Evolutionary conservation across 2,329 filamentous ascomycete genomes (phyloP).

Genomic region (Parastagonospora nodorum): DNA sequence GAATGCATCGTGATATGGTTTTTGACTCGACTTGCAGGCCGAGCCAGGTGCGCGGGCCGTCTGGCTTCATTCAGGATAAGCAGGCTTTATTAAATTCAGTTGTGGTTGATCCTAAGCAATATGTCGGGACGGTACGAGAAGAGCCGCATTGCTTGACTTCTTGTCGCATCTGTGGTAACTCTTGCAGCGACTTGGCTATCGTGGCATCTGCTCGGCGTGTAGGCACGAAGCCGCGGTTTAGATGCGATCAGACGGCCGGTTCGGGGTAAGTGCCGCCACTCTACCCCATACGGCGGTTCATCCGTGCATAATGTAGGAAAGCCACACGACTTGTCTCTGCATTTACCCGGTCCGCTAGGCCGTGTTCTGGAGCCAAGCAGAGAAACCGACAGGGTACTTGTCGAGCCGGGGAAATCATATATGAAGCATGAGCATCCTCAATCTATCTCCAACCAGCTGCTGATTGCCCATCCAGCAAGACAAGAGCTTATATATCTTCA

Average conservation of each 20-base stretch:
- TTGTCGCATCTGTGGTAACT: constrained; percentile 3
- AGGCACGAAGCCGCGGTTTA: constrained; percentile 8
- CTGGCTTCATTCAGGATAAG: neutral
- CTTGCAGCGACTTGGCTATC: constrained; percentile 3
- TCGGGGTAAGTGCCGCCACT: constrained; percentile 19
- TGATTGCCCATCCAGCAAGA: constrained; percentile 18
- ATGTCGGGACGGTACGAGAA: neutral
- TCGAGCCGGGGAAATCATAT: constrained; percentile 27
- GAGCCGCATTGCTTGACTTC: constrained; percentile 9
- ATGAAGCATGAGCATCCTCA: constrained; percentile 24
- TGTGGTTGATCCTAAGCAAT: neutral
- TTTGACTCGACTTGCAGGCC: neutral
- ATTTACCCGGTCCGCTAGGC: constrained; percentile 41
- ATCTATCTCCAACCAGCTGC: constrained; percentile 20
- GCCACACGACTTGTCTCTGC: constrained; percentile 21
- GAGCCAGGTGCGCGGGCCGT: neutral
- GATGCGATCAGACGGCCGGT: constrained; percentile 14
- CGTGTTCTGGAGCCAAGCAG: constrained; percentile 23
- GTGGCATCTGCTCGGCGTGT: constrained; percentile 6
- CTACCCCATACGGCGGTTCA: constrained; percentile 26
- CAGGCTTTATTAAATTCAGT: neutral
- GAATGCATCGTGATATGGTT: neutral
- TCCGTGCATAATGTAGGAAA: constrained; percentile 19
- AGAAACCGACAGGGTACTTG: constrained; percentile 14
- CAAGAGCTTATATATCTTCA: constrained; percentile 23